A percentile compares a stretch with the other conserved stretches of the same genome.
Evolutionary conservation across 352 stramenopile genomes (phyloP).

Genomic region (Phytophthora pinifolia): DNA sequence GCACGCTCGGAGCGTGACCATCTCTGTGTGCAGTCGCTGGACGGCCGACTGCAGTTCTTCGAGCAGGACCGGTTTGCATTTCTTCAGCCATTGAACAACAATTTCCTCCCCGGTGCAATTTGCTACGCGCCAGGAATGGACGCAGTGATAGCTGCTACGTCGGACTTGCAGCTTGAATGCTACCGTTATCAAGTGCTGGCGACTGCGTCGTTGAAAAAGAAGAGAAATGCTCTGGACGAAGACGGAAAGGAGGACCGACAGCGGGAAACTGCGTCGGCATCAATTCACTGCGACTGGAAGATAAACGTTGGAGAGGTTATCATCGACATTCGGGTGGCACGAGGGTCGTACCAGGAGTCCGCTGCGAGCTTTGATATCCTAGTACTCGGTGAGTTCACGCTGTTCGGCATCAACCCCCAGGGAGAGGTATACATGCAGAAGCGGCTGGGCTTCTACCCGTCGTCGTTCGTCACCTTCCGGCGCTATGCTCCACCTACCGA

Average conservation of each 20-base stretch:
- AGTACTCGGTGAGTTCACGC: conserved; percentile 76
- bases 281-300: conserved; percentile 68
- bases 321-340: conserved; percentile 57
- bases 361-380: conserved; percentile 77
- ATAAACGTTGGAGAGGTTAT: conserved; percentile 64
- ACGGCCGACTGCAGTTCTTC: conserved; percentile 91
- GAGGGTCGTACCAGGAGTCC: conserved; percentile 50
- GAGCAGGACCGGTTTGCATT: conserved; percentile 91
- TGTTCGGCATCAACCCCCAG: conserved; percentile 78
- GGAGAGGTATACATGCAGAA: conserved; percentile 84
- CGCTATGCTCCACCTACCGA: conserved; percentile 24
- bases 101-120: conserved; percentile 78
- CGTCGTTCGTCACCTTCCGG: conserved; percentile 58
- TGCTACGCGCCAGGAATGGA: conserved; percentile 83
- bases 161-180: conserved; percentile 83
- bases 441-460: conserved; percentile 70
- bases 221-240: conserved; percentile 44
- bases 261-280: conserved; percentile 18
- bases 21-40: conserved; percentile 90
- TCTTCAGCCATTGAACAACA: conserved; percentile 78
- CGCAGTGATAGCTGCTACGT: conserved; percentile 78
- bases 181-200: conserved; percentile 88
- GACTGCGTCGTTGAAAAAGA: conserved; percentile 71
- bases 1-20: conserved; percentile 58
- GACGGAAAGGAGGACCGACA: conserved; percentile 33